Evolutionary conservation across 176 grass and related monocot species (phyloP).

Genomic region (Poa pratensis): DNA sequence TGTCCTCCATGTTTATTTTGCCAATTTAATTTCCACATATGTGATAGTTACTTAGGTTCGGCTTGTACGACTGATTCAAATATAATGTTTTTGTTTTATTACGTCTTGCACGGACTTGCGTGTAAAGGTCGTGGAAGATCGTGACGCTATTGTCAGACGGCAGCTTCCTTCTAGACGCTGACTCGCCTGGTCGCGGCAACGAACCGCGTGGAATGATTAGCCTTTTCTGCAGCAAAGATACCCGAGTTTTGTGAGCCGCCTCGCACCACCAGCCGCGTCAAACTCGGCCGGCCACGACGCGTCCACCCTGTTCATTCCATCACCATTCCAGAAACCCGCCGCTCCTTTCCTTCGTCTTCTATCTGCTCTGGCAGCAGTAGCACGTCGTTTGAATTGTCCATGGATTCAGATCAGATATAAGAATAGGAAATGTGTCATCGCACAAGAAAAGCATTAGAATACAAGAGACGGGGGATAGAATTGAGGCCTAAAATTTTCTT

Average conservation of each 20-base stretch:
- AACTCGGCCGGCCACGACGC: background rate
- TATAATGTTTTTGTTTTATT: no score
- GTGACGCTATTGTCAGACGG: background rate
- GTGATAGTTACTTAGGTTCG: no score
- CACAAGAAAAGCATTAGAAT: background rate
- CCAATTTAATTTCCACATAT: no score
- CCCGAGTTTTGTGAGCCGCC: background rate
- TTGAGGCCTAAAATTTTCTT: slow-evolving; percentile 3
- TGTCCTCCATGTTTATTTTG: no score
- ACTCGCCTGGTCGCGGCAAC: background rate
- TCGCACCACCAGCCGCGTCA: slow-evolving; percentile 17
- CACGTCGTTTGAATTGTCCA: background rate
- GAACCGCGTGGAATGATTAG: background rate
- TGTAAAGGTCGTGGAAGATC: no score
- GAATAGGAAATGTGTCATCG: background rate
- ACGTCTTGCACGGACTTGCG: no score
- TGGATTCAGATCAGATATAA: background rate
- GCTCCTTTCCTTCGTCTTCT: background rate
- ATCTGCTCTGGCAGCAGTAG: background rate
- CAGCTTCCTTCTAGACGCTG: background rate
- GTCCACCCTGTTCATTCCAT: slow-evolving; percentile 28
- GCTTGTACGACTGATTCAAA: no score
- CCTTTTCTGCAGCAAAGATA: background rate
- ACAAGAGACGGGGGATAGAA: background rate
- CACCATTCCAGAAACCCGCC: background rate